Evolutionary conservation across 2,329 filamentous ascomycete species (phyloP).

Genomic region (Zarea fungicola): DNA sequence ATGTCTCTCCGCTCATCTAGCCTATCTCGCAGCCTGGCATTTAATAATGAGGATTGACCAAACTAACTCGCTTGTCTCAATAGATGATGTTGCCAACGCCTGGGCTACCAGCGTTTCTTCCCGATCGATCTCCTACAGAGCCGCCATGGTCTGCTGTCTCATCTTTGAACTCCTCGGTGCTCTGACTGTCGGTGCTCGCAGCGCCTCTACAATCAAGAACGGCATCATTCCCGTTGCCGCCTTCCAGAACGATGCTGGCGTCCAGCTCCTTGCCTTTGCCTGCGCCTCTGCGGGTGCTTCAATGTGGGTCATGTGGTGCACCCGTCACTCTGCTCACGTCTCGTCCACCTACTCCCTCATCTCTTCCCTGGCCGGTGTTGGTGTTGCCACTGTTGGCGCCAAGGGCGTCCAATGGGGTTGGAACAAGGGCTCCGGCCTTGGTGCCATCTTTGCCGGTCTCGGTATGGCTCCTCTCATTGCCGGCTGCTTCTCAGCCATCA

Average conservation of each 20-base stretch:
- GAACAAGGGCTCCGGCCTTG: conserved; percentile 62
- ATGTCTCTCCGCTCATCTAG: conserved; percentile 31
- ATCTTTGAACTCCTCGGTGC: conserved; percentile 66
- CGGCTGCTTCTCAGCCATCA: conserved; percentile 57
- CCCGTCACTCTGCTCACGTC: conserved; percentile 65
- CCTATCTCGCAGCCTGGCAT: background rate
- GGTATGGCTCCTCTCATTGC: conserved; percentile 67
- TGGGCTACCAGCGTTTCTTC: conserved; percentile 80
- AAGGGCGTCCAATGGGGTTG: conserved; percentile 62
- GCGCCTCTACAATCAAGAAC: conserved; percentile 75
- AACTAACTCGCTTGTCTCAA: background rate
- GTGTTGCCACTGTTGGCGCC: conserved; percentile 61
- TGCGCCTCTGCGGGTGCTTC: conserved; percentile 61
- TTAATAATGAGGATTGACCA: too few relatives aligned
- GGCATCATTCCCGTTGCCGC: conserved; percentile 59
- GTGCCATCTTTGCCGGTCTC: conserved; percentile 66
- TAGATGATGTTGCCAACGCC: conserved; percentile 78
- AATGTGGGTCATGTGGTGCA: conserved; percentile 77
- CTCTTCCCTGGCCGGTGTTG: conserved; percentile 63
- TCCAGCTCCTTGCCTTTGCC: conserved; percentile 64
- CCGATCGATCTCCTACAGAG: conserved; percentile 65
- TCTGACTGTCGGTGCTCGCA: conserved; percentile 61
- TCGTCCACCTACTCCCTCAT: conserved; percentile 69
- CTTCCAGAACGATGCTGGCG: conserved; percentile 56
- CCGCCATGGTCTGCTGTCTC: conserved; percentile 61